phyloP scores from a whole-genome alignment of 2,329 filamentous ascomycete species.

The Nigrospora osmanthi region DNA sequence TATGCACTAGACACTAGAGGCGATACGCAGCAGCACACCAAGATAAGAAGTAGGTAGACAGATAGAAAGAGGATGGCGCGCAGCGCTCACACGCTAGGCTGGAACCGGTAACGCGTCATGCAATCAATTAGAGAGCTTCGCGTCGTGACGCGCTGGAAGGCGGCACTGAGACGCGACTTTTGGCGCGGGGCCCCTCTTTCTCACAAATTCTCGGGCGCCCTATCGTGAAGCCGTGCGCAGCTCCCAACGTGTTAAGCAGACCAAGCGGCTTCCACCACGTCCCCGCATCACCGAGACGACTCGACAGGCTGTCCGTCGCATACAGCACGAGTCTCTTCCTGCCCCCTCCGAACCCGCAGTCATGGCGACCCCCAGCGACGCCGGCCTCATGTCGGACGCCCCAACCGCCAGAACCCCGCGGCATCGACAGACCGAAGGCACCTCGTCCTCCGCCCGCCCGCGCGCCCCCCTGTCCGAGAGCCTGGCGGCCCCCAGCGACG shows the following conservation, averaged over 20 bases:
- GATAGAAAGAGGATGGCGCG: no score
- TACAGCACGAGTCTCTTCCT: no score
- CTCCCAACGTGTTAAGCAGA: no score
- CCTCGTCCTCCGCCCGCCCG: slow-evolving; percentile 48
- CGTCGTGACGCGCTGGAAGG: background rate
- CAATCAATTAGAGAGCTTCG: slow-evolving; percentile 1
- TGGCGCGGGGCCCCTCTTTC: slow-evolving; percentile 1
- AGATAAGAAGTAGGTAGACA: no score
- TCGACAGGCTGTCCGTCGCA: no score
- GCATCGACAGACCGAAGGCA: slow-evolving; percentile 35
- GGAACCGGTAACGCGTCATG: background rate
- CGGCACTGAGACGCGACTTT: background rate
- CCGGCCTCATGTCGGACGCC: slow-evolving; percentile 50
- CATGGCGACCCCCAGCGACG: slow-evolving; percentile 49
- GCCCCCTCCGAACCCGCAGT: background rate
- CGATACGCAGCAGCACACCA: no score
- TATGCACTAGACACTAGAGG: no score
- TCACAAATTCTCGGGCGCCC: background rate
- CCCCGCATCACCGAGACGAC: no score
- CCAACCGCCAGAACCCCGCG: slow-evolving; percentile 38
- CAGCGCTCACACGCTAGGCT: no score
- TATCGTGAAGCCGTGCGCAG: no score
- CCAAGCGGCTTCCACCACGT: no score
- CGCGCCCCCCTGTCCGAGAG: slow-evolving; percentile 57
- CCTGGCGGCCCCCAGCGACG: slow-evolving; percentile 51